These are phyloP conservation scores for Eimeria maxima DNA, from an alignment of 169 alveolate genomes.

Conservation along the genomic window DNA sequence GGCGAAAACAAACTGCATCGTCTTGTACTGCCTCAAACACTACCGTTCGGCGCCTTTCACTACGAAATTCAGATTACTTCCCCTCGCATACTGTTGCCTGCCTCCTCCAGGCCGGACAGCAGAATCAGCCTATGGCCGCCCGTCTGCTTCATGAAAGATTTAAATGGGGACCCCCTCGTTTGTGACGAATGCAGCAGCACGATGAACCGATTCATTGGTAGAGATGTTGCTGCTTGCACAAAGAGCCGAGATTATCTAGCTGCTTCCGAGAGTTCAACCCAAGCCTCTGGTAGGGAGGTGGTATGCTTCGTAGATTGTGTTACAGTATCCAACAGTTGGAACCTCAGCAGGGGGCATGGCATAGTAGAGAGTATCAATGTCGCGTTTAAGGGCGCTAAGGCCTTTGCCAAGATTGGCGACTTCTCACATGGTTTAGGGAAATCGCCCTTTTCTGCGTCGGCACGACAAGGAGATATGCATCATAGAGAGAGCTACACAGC, in stretches of 20 bases:
- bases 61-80: conserved; percentile 58
- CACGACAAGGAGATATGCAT: not conserved
- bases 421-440: not conserved
- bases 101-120: conserved; percentile 17
- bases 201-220: not conserved
- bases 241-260: not conserved
- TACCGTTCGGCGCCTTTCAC: conserved; percentile 49
- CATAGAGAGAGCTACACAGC: not conserved
- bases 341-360: conserved; percentile 52
- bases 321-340: conserved; percentile 63
- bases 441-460: not conserved
- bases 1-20: conserved; percentile 10
- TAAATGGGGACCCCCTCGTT: not conserved
- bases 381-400: conserved; percentile 38
- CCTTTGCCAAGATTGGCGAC: conserved; percentile 56
- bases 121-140: conserved; percentile 38
- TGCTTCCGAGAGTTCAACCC: not conserved
- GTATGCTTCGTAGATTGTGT: conserved; percentile 19
- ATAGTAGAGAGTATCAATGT: conserved; percentile 62
- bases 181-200: not conserved
- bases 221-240: conserved; percentile 1
- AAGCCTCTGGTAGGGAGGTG: not conserved
- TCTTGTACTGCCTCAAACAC: conserved; percentile 12
- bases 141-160: not conserved
- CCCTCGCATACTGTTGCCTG: conserved; percentile 59